These are phyloP conservation scores for Marsdenia floribunda DNA, from an alignment of 257 asterid genomes.

Conservation along the genomic window DNA sequence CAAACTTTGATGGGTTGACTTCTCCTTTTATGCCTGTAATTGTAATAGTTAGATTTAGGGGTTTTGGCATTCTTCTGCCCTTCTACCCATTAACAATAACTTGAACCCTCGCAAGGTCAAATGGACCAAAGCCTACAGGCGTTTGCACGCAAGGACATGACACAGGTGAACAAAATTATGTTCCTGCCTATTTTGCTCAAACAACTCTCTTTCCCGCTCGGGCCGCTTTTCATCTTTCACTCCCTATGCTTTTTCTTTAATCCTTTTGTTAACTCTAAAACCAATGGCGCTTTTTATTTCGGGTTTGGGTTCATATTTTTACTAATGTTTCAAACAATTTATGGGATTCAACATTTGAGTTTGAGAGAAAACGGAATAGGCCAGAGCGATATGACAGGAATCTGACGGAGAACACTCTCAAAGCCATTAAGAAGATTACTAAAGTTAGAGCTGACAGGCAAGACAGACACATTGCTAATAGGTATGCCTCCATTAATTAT, in stretches of 20 bases:
- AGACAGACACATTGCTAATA: constrained; percentile 42
- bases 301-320: not conserved
- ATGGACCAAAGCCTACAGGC: constrained; percentile 92
- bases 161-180: constrained; percentile 48
- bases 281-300: not conserved
- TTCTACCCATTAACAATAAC: no score
- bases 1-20: no score
- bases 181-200: not conserved
- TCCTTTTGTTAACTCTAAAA: no score
- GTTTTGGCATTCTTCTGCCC: no score
- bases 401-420: constrained; percentile 55
- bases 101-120: constrained; percentile 85
- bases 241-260: not conserved
- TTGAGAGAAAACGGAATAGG: constrained; percentile 85
- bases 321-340: constrained; percentile 8
- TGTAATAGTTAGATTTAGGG: no score
- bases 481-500: constrained; percentile 30
- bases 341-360: constrained; percentile 90
- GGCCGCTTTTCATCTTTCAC: not conserved
- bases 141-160: constrained; percentile 88
- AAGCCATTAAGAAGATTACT: constrained; percentile 71
- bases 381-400: constrained; percentile 86
- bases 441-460: constrained; percentile 74
- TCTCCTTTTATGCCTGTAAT: no score
- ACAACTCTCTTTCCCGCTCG: not conserved